Evolutionary conservation across 768 basidiomycete species (phyloP).

Genomic region (Termitomyces sp.): DNA sequence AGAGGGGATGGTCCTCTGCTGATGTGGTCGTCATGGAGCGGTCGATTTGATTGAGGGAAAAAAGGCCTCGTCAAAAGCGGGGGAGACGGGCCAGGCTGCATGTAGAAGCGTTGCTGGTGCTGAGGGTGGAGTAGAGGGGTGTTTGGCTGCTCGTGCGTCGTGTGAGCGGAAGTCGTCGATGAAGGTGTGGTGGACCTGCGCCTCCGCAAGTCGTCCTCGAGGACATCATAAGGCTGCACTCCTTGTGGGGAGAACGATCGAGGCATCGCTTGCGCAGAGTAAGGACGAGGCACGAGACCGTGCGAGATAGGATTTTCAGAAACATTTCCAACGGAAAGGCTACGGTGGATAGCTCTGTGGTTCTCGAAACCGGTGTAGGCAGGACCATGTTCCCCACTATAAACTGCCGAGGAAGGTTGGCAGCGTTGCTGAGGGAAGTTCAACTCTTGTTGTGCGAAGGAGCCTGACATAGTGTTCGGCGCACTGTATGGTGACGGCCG

Average conservation of each 20-base stretch:
- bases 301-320: slow-evolving; percentile 21
- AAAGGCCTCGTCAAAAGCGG: slow-evolving; percentile 27
- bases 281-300: slow-evolving; percentile 22
- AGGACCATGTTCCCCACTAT: slow-evolving; percentile 3
- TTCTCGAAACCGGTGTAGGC: slow-evolving; percentile 9
- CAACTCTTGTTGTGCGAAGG: slow-evolving; percentile 12
- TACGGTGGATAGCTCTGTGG: slow-evolving; percentile 6
- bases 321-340: slow-evolving; percentile 18
- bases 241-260: slow-evolving; percentile 14
- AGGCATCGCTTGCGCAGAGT: slow-evolving; percentile 23
- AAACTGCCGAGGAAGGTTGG: slow-evolving; percentile 3
- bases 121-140: background rate
- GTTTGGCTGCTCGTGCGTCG: background rate
- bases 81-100: slow-evolving; percentile 17
- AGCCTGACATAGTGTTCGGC: slow-evolving; percentile 12
- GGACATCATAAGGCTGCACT: slow-evolving; percentile 15
- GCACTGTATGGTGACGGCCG: slow-evolving; percentile 20
- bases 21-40: slow-evolving; percentile 1
- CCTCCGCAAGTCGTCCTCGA: slow-evolving; percentile 9
- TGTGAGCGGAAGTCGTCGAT: slow-evolving; percentile 2
- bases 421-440: slow-evolving; percentile 1
- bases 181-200: slow-evolving; percentile 10
- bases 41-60: slow-evolving; percentile 15
- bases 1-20: slow-evolving; percentile 12
- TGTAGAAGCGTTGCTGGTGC: slow-evolving; percentile 12